Conservation (phyloP, 352 stramenopile genomes). For the Phytophthora constricta region DNA sequence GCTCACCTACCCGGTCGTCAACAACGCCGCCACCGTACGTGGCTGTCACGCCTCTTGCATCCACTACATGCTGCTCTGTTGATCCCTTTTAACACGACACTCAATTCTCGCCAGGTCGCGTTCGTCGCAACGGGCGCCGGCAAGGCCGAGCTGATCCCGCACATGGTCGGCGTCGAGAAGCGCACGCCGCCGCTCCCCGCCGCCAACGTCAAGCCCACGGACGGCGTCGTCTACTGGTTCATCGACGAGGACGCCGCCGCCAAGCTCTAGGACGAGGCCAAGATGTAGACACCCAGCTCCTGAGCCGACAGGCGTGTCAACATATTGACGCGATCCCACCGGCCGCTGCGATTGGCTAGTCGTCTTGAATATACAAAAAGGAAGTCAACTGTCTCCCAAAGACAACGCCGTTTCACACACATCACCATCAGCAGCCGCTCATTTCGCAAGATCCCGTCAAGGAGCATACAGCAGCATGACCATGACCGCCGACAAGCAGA, state of each 20-base stretch:
- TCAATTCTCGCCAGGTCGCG: conserved; percentile 64
- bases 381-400: not conserved
- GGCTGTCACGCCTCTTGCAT: not conserved
- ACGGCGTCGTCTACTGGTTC: conserved; percentile 87
- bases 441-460: conserved; percentile 31
- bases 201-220: conserved; percentile 69
- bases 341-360: conserved; percentile 13
- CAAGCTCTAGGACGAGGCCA: conserved; percentile 54
- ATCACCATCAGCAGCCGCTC: conserved; percentile 2
- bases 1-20: conserved; percentile 96
- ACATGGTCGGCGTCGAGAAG: conserved; percentile 75
- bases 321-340: conserved; percentile 2
- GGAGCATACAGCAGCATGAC: conserved; percentile 26
- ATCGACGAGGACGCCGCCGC: conserved; percentile 80
- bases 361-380: not conserved
- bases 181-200: conserved; percentile 72
- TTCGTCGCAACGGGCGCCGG: conserved; percentile 90
- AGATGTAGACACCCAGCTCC: conserved; percentile 27
- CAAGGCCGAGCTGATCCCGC: conserved; percentile 90
- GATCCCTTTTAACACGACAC: conserved; percentile 7
- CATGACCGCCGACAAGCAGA: conserved; percentile 61
- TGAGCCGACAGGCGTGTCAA: conserved; percentile 10
- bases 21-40: conserved; percentile 85
- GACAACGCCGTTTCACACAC: not conserved
- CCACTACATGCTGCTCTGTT: not conserved